Conservation (phyloP, 305 asterid species). For the Fraxinus velutina region DNA sequence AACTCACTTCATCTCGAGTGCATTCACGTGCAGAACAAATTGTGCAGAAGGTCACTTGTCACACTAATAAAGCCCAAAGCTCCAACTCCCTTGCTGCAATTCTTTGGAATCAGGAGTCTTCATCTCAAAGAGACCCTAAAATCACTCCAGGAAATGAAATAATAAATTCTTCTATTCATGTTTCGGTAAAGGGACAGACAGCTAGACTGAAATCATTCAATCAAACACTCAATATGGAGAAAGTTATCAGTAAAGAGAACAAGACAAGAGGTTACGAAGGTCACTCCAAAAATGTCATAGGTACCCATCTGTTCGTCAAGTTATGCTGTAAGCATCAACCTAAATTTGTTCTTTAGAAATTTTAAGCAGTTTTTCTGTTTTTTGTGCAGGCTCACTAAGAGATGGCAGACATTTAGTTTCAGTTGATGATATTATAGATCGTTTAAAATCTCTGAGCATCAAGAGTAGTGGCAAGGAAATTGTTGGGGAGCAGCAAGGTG, state of each 20-base stretch:
- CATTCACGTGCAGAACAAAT: conserved; percentile 31
- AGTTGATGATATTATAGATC: conserved; percentile 40
- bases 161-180: conserved; percentile 27
- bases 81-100: conserved; percentile 27
- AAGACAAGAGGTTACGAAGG: conserved; percentile 30
- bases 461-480: conserved; percentile 32
- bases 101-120: conserved; percentile 33
- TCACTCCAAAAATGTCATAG: conserved; percentile 41
- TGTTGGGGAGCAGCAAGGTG: conserved; percentile 36
- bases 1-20: conserved; percentile 32
- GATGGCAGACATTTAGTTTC: conserved; percentile 20
- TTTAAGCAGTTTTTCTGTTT: conserved; percentile 13
- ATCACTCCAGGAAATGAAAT: conserved; percentile 32
- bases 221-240: conserved; percentile 28
- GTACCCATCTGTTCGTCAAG: conserved; percentile 36
- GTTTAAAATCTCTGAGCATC: conserved; percentile 46
- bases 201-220: conserved; percentile 33
- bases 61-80: conserved; percentile 26
- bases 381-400: conserved; percentile 45
- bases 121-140: conserved; percentile 29
- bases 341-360: conserved; percentile 17
- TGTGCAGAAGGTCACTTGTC: conserved; percentile 28
- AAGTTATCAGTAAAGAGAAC: conserved; percentile 34
- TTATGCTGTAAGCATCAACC: conserved; percentile 18
- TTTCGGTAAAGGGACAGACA: conserved; percentile 27